Percentiles rank a stretch among this genome's conserved stretches.
These are phyloP conservation scores for Pseudisothecium myosuroides DNA, from an alignment of 225 moss, liverwort and hornwort genomes.

Conservation along the genomic window DNA sequence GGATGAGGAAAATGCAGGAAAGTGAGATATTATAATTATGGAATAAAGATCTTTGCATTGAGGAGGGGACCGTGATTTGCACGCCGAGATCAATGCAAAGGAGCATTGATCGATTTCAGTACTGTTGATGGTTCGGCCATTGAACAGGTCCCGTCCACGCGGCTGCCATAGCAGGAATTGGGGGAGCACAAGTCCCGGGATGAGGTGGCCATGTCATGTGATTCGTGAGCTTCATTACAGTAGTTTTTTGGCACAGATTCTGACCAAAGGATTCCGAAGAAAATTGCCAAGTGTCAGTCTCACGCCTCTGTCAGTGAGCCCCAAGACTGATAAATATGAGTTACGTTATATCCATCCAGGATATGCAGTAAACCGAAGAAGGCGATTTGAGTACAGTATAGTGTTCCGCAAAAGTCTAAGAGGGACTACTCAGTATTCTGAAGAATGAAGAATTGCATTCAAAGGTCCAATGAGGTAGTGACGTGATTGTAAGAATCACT, in stretches of 20 bases:
- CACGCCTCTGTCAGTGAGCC: background rate
- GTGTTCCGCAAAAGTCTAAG: too few species aligned
- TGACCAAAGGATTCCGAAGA: background rate
- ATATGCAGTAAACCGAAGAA: background rate
- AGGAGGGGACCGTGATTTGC: background rate
- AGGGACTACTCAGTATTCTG: background rate
- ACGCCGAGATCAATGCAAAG: background rate
- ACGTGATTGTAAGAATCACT: background rate
- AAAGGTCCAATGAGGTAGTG: background rate
- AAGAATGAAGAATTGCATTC: background rate
- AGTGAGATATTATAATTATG: background rate
- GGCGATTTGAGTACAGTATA: background rate
- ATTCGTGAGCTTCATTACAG: background rate
- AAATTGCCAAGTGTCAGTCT: background rate
- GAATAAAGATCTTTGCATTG: background rate
- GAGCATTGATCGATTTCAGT: background rate
- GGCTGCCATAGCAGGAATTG: background rate
- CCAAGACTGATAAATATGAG: background rate
- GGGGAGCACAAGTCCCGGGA: background rate
- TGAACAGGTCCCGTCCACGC: background rate
- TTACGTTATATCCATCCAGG: background rate
- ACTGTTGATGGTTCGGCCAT: background rate
- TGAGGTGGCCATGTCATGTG: background rate
- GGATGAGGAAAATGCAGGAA: background rate
- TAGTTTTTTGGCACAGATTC: background rate